Evolutionary conservation across 176 grass and related monocot genomes (phyloP).

Genomic region (Puya raimondii): DNA sequence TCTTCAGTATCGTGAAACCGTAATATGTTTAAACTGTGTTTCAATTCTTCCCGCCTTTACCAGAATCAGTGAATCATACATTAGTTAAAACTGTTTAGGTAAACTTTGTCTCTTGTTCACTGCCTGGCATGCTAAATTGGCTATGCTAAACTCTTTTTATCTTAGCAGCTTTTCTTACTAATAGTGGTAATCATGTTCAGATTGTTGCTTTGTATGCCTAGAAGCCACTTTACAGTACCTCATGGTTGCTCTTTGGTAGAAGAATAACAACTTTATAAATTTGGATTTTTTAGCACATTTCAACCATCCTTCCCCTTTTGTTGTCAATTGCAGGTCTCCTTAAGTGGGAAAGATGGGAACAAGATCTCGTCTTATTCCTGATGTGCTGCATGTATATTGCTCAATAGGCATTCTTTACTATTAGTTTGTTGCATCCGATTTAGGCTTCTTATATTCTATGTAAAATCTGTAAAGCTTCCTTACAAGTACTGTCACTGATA

Average conservation of each 20-base stretch:
- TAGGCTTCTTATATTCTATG: slow-evolving; percentile 19
- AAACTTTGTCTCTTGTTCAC: no score
- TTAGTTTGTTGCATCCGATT: slow-evolving; percentile 16
- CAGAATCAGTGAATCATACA: no score
- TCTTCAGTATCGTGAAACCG: no score
- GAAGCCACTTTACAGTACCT: background rate
- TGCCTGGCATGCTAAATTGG: no score
- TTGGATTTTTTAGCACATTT: background rate
- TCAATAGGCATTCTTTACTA: slow-evolving; percentile 4
- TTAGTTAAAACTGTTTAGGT: no score
- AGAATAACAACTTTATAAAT: background rate
- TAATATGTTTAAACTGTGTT: no score
- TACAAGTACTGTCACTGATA: slow-evolving; percentile 3
- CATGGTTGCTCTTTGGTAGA: background rate
- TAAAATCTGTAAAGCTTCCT: slow-evolving; percentile 39
- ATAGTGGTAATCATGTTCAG: background rate
- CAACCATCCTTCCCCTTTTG: slow-evolving; percentile 8
- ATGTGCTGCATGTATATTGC: slow-evolving; percentile 27
- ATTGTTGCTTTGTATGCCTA: background rate
- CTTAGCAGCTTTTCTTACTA: no score
- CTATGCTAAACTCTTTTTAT: no score
- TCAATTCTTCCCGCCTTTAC: no score
- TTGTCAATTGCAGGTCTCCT: slow-evolving; percentile 45
- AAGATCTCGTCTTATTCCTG: slow-evolving; percentile 35
- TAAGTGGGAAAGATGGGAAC: slow-evolving; percentile 42